Evolutionary conservation across 2,329 filamentous ascomycete genomes (phyloP), one percentile per base, ranked within the genome.

Genomic region (Cytospora piceae): DNA sequence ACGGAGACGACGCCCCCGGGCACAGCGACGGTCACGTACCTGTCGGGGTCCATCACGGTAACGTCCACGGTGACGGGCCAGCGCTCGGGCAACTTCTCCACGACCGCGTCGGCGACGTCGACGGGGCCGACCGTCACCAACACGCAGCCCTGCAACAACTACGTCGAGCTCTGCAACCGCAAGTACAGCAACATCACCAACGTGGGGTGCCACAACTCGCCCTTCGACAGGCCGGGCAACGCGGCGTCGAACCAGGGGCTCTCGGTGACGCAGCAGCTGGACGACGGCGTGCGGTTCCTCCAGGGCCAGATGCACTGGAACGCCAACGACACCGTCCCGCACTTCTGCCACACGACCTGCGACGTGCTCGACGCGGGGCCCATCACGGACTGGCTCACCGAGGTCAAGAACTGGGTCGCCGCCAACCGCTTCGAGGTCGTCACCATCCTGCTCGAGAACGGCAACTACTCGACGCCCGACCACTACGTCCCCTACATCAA

Each of bases 321-420:
- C 0, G 71, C 69, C 27, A 82, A 84, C 70, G 78, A 75, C 46
- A 80, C 79, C 1, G 77, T 75, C 31, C 85, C 85, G 55, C 90
- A 92, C 77, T 92, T 95, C 72, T 97, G 94, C 77, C 94, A 97
- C 76, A 92, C 91, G 1, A 88, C 85, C 55, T 97, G 94, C 77
- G 86, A 93, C 70, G 80, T 97, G 3, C 85, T 97, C 37, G 89
- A 97, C 71, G 91, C 86, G 2, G 94, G 94, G 0, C 88, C 91
- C 9, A 90, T 95, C 59, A 87, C 89, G 62, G 80, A 85, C 53
- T 95, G 92, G 80, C 86, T 97, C 39, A 80, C 80, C 8, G 82
- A 81, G 0, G 90, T 97, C 15, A 82, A 82, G 42, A 75, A 80
- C 53, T 97, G 94, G 94, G 87, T 97, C 2, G 82, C 84, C 8